Evolutionary conservation across 1,284 basidiomycete species (phyloP), one percentile per base, ranked within the genome.

Genomic region (Cryptococcus amylolentus): DNA sequence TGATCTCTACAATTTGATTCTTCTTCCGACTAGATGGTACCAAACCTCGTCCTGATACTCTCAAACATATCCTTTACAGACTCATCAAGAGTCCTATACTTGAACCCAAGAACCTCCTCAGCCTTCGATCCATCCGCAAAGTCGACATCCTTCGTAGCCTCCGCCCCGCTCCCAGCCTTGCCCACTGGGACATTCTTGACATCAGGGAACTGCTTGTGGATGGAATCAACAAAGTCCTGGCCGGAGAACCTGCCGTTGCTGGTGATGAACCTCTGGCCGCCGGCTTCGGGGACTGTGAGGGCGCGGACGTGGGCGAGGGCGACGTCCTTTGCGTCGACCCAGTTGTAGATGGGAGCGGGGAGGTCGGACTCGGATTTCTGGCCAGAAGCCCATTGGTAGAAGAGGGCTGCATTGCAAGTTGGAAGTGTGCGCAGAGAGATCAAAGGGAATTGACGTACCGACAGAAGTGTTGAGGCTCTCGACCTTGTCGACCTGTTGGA

Each of bases 241-340:
- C 69, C 68, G 48, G 62, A 62, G 50, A 66, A 64, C 5, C 71
- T 62, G 49, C 78, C 83, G 6, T 65, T 72, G 41, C 70, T 72
- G 45, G 80, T 61, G 64, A 86, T 81, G 68, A 86, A 83, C 1
- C 88, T 79, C 62, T 88, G 76, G 0, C 82, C 84, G 8, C 81
- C 81, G 0, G 86, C 87, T 14, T 81, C 80, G 4, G 79, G 73
- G 35, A 78, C 79, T 35, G 80, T 77, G 2, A 86, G 75, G 1
- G 85, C 83, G 10, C 80, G 76, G 2, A 81, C 75, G 61, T 88
- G 86, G 0, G 82, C 84, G 7, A 79, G 73, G 0, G 83, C 85
- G 26, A 87, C 76, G 41, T 70, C 67, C 13, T 84, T 78, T 2
- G 86, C 85, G 59, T 87, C 84, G 42, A 86, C 80, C 73, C 79